phyloP scores from a whole-genome alignment of 345 rosid species.

The Zanthoxylum bungeanum region DNA sequence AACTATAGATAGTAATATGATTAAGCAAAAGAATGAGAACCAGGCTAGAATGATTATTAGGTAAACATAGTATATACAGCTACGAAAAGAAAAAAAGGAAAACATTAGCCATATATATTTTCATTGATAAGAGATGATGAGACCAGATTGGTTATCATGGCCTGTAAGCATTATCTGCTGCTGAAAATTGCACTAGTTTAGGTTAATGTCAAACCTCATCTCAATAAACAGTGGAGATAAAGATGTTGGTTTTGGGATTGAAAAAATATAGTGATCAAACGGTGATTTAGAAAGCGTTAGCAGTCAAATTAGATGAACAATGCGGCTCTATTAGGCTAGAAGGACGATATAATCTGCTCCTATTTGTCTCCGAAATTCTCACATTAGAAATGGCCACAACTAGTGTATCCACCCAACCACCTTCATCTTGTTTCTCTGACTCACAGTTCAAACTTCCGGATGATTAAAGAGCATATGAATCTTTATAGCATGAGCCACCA shows the following conservation, averaged over 20 bases:
- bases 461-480: conserved; percentile 17
- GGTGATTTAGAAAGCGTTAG: conserved; percentile 80
- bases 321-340: conserved; percentile 76
- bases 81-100: too few species aligned
- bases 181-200: conserved; percentile 22
- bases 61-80: conserved; percentile 6
- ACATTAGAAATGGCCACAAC: conserved; percentile 80
- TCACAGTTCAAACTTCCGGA: conserved; percentile 44
- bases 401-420: conserved; percentile 73
- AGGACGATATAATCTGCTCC: conserved; percentile 76
- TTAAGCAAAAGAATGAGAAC: too few species aligned
- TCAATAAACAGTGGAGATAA: conserved; percentile 31
- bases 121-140: conserved; percentile 8
- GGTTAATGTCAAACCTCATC: conserved; percentile 23
- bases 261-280: conserved; percentile 69
- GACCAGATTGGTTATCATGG: conserved; percentile 1
- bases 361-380: conserved; percentile 81
- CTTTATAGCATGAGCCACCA: conserved; percentile 14
- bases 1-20: too few species aligned
- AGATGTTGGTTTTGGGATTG: conserved; percentile 24
- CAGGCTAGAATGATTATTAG: conserved; percentile 26
- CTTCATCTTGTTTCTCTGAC: conserved; percentile 77
- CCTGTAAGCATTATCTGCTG: conserved; percentile 14
- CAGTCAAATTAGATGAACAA: conserved; percentile 77
- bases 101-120: not conserved